These are phyloP conservation scores for Cercospora brassicicola DNA, from an alignment of 2,329 filamentous ascomycete species.

Conservation along the genomic window DNA sequence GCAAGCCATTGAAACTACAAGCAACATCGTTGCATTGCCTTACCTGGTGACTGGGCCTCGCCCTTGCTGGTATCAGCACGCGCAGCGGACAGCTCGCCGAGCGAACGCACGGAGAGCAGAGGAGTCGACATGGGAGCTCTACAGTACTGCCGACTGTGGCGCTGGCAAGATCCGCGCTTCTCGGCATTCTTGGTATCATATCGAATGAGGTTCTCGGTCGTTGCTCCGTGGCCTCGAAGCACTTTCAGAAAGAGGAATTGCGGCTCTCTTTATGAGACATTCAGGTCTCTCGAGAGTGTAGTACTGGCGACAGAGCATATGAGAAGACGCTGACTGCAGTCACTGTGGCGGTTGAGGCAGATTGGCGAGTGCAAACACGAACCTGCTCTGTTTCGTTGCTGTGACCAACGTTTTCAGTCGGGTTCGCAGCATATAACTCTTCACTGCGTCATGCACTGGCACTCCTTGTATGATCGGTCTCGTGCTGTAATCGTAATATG, in stretches of 20 bases:
- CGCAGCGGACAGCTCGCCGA: neutral
- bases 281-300: neutral
- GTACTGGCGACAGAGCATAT: neutral
- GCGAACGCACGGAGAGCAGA: neutral
- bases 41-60: constrained; percentile 3
- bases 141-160: neutral
- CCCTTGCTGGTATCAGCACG: neutral
- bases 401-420: neutral
- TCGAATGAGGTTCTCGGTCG: neutral
- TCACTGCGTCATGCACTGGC: neutral
- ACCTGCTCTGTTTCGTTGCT: neutral
- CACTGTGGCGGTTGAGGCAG: neutral
- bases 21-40: constrained; percentile 1
- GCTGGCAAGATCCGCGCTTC: neutral
- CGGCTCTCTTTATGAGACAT: neutral
- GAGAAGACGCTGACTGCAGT: neutral
- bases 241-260: neutral
- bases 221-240: neutral
- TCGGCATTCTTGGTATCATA: neutral
- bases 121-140: neutral
- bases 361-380: neutral
- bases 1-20: neutral
- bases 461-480: neutral
- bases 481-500: neutral
- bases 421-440: neutral